phyloP scores from a whole-genome alignment of 1,139 yeast genomes.

The Taiozyma sp. region DNA sequence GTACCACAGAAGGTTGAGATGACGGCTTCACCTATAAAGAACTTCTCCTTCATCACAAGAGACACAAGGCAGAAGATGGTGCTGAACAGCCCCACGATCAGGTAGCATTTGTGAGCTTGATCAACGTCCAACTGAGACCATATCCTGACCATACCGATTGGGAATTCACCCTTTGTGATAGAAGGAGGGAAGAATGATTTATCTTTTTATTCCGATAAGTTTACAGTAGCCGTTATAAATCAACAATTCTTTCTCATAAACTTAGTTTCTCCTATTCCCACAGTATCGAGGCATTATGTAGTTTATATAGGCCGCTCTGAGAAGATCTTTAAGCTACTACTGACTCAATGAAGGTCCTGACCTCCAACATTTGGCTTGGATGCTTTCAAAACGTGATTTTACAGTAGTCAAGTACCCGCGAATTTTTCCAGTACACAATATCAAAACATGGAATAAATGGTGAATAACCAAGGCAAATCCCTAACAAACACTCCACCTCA shows the following conservation, averaged over 20 bases:
- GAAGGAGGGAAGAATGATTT: too few relatives aligned
- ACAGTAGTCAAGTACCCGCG: neutral
- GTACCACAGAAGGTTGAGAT: conserved; percentile 24
- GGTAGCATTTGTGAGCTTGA: conserved; percentile 73
- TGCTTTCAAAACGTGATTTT: neutral
- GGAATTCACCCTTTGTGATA: neutral
- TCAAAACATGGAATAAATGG: neutral
- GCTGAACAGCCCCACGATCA: conserved; percentile 78
- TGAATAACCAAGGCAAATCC: neutral
- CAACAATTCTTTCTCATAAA: too few relatives aligned
- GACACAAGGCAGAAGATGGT: conserved; percentile 34
- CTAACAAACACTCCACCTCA: neutral
- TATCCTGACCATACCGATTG: neutral
- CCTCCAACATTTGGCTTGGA: neutral
- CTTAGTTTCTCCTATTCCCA: too few relatives aligned
- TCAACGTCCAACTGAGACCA: conserved; percentile 27
- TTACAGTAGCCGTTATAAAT: too few relatives aligned
- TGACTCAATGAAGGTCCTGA: too few relatives aligned
- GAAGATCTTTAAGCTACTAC: too few relatives aligned
- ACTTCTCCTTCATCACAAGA: conserved; percentile 24
- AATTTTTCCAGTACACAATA: neutral
- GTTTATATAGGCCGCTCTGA: too few relatives aligned
- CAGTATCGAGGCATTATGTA: too few relatives aligned
- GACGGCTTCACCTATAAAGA: conserved; percentile 29
- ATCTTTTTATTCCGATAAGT: too few relatives aligned